phyloP scores from a whole-genome alignment of 768 basidiomycete species.

The Xerocomus brunneocitrinus region DNA sequence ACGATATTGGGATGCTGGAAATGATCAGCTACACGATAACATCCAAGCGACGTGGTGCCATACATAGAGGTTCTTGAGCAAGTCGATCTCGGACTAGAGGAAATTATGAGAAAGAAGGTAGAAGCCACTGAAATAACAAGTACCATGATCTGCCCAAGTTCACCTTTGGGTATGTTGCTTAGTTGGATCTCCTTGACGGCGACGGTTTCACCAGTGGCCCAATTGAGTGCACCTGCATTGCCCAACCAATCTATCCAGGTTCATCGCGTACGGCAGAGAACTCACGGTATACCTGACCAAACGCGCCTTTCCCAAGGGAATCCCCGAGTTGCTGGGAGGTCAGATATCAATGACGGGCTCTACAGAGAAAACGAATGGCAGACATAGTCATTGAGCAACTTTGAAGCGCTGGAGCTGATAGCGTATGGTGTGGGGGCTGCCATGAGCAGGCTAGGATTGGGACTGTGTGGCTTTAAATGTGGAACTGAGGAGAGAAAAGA shows the following conservation, averaged over 20 bases:
- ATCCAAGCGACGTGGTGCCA: slow-evolving; percentile 18
- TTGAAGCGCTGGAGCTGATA: slow-evolving; percentile 35
- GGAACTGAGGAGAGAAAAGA: slow-evolving; percentile 6
- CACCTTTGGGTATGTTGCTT: slow-evolving; percentile 87
- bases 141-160: slow-evolving; percentile 97
- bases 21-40: slow-evolving; percentile 11
- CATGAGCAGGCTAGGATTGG: slow-evolving; percentile 12
- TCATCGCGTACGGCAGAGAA: slow-evolving; percentile 28
- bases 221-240: slow-evolving; percentile 74
- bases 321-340: slow-evolving; percentile 84
- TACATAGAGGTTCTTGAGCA: slow-evolving; percentile 95
- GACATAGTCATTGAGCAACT: slow-evolving; percentile 65
- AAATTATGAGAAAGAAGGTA: slow-evolving; percentile 5
- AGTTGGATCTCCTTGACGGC: slow-evolving; percentile 98
- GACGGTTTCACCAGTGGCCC: slow-evolving; percentile 96
- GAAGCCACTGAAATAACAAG: not conserved
- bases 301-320: slow-evolving; percentile 93
- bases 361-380: slow-evolving; percentile 13
- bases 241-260: slow-evolving; percentile 68
- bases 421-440: slow-evolving; percentile 15
- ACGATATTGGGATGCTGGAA: slow-evolving; percentile 92
- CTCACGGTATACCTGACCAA: slow-evolving; percentile 95
- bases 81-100: slow-evolving; percentile 86
- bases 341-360: slow-evolving; percentile 6
- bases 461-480: not conserved